These are phyloP conservation scores for Neonectria ditissima DNA, from an alignment of 2,329 filamentous ascomycete genomes.

Conservation along the genomic window DNA sequence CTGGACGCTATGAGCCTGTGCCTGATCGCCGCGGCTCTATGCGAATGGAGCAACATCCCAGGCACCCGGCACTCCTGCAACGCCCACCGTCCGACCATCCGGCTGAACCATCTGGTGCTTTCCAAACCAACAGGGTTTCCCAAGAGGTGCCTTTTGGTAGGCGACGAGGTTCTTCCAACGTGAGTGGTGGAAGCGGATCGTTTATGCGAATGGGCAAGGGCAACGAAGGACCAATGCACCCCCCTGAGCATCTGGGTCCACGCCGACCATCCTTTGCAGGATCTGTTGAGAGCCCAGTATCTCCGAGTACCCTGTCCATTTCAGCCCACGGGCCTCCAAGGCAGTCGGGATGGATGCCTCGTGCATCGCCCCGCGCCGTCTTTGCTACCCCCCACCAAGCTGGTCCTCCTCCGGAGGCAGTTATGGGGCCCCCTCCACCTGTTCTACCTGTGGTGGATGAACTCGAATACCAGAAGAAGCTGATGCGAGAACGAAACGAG, in stretches of 20 bases:
- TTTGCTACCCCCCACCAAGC: slow-evolving; percentile 55
- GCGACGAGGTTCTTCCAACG: slow-evolving; percentile 88
- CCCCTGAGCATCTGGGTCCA: slow-evolving; percentile 57
- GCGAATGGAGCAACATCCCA: slow-evolving; percentile 73
- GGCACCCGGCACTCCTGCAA: slow-evolving; percentile 84
- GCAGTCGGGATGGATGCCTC: slow-evolving; percentile 45
- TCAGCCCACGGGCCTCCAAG: slow-evolving; percentile 45
- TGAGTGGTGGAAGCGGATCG: slow-evolving; percentile 85
- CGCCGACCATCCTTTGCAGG: slow-evolving; percentile 63
- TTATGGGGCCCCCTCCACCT: slow-evolving; percentile 48
- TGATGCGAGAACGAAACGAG: slow-evolving; percentile 79
- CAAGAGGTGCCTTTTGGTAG: slow-evolving; percentile 78
- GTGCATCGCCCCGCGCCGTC: slow-evolving; percentile 57
- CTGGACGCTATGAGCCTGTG: slow-evolving; percentile 91
- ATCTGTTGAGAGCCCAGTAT: slow-evolving; percentile 63
- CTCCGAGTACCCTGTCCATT: slow-evolving; percentile 51
- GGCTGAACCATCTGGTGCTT: slow-evolving; percentile 86
- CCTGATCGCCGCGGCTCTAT: slow-evolving; percentile 78
- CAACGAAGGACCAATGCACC: slow-evolving; percentile 55
- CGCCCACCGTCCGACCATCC: slow-evolving; percentile 75
- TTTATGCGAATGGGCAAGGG: slow-evolving; percentile 66
- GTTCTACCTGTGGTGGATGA: slow-evolving; percentile 62
- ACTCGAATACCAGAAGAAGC: slow-evolving; percentile 73
- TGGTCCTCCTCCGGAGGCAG: slow-evolving; percentile 44
- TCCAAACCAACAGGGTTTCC: slow-evolving; percentile 79